Conservation (phyloP, 768 basidiomycete species). For the Agaricus subrufescens region DNA sequence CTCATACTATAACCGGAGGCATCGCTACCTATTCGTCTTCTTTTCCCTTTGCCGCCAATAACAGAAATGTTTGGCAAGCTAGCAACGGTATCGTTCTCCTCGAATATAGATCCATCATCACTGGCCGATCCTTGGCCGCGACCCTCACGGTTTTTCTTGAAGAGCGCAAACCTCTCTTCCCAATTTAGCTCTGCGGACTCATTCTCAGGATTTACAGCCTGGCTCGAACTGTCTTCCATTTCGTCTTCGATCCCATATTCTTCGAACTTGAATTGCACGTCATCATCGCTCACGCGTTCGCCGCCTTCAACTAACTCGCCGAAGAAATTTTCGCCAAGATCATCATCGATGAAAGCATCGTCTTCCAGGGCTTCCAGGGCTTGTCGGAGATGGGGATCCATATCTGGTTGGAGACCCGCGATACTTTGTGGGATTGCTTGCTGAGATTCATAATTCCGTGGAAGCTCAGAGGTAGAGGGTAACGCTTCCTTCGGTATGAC, state of each 20-base stretch:
- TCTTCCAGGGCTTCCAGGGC: slow-evolving; percentile 92
- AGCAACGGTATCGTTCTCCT: slow-evolving; percentile 78
- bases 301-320: slow-evolving; percentile 66
- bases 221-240: slow-evolving; percentile 8
- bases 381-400: slow-evolving; percentile 95
- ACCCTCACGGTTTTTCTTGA: slow-evolving; percentile 63
- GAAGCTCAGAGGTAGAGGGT: slow-evolving; percentile 70
- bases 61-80: slow-evolving; percentile 72
- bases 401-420: slow-evolving; percentile 87
- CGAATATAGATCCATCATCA: slow-evolving; percentile 55
- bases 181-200: slow-evolving; percentile 45
- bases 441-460: slow-evolving; percentile 69
- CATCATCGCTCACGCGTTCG: slow-evolving; percentile 58
- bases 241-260: slow-evolving; percentile 37
- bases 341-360: slow-evolving; percentile 86
- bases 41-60: slow-evolving; percentile 67
- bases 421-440: slow-evolving; percentile 79
- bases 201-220: slow-evolving; percentile 21
- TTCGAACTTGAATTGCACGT: slow-evolving; percentile 60
- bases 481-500: slow-evolving; percentile 68
- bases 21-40: slow-evolving; percentile 72
- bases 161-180: slow-evolving; percentile 78
- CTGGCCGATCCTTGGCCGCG: slow-evolving; percentile 30
- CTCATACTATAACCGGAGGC: slow-evolving; percentile 97
- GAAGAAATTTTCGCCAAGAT: slow-evolving; percentile 73